These are phyloP conservation scores for Austroboletus novae-zelandiae DNA, from an alignment of 1,284 basidiomycete genomes.

Conservation along the genomic window DNA sequence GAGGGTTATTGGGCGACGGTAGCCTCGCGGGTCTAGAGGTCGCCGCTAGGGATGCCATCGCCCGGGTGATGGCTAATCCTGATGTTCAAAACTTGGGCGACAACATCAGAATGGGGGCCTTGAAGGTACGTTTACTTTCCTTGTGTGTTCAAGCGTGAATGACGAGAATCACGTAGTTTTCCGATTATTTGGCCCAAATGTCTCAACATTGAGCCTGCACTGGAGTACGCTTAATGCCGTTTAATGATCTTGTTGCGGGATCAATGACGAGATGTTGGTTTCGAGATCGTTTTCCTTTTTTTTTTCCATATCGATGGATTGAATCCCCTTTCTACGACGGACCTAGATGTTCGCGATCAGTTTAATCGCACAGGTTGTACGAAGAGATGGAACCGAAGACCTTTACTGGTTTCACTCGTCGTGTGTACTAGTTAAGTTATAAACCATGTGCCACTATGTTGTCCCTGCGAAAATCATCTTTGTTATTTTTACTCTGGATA, in stretches of 20 bases:
- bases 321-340: background rate
- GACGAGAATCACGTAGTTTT: slow-evolving; percentile 47
- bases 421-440: too few relatives aligned
- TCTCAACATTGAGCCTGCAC: slow-evolving; percentile 47
- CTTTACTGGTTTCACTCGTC: too few relatives aligned
- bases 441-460: too few relatives aligned
- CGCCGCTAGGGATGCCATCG: slow-evolving; percentile 79
- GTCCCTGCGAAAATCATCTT: too few relatives aligned
- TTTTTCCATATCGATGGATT: background rate
- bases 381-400: too few relatives aligned
- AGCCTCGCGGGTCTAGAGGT: slow-evolving; percentile 74
- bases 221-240: background rate
- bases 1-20: slow-evolving; percentile 60
- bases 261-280: slow-evolving; percentile 5
- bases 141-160: slow-evolving; percentile 6
- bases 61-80: slow-evolving; percentile 81
- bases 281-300: slow-evolving; percentile 2
- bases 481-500: too few relatives aligned
- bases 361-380: background rate
- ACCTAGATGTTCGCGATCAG: background rate
- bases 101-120: slow-evolving; percentile 76
- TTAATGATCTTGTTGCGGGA: slow-evolving; percentile 1
- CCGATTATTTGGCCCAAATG: slow-evolving; percentile 78
- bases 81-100: slow-evolving; percentile 90
- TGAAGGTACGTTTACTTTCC: slow-evolving; percentile 63